Evolutionary conservation across 805 yeast genomes (phyloP), one percentile per base, ranked within the genome.

Genomic region (Zygosaccharomyces gambellarensis): DNA sequence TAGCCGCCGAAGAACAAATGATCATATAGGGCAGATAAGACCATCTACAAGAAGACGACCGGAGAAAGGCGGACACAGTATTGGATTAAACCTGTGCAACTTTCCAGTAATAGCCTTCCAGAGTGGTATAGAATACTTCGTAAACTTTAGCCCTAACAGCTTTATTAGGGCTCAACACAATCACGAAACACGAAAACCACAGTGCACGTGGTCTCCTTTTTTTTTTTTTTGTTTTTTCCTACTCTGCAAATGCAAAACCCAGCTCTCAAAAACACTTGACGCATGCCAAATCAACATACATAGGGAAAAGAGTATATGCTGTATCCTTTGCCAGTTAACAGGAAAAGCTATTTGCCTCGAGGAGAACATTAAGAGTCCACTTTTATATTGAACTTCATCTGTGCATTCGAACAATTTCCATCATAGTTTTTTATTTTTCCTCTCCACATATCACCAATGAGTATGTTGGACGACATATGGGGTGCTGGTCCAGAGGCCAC

Each of bases 391-490:
- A 21, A 21, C 12, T 19, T 19, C 19, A 22, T 30, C 17, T 28
- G 17, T 21, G 28, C 36, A 10, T 30, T n/a, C 17, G 11, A 8
- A n/a, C 29, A 21, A 19, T 12, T 34, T 14, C 34, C 10, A 17
- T 14, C 17, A 8, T 32, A n/a, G 17, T 17, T 22, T 39, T 23
- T 4, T 11, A 14, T 22, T 30, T 10, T 22, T 22, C 36, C 45
- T 17, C 39, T n/a, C 34, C 25, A n/a, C 21, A 10, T 10, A 22
- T 30, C 25, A 9, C 31, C 43, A 27, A 42, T 42, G 45, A 42
- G 39, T 21, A 40, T 34, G 42, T 36, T 53, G 50, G 57, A 57
- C 21, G 56, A 52, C 36, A 48, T 52, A 32, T 54, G 58, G 57
- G 53, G 55, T 4, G 52, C 43, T 31, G 36, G 36, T n/a, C 43